Conservation (phyloP, 2,329 filamentous ascomycete species). For the Claviceps pazoutovae region DNA sequence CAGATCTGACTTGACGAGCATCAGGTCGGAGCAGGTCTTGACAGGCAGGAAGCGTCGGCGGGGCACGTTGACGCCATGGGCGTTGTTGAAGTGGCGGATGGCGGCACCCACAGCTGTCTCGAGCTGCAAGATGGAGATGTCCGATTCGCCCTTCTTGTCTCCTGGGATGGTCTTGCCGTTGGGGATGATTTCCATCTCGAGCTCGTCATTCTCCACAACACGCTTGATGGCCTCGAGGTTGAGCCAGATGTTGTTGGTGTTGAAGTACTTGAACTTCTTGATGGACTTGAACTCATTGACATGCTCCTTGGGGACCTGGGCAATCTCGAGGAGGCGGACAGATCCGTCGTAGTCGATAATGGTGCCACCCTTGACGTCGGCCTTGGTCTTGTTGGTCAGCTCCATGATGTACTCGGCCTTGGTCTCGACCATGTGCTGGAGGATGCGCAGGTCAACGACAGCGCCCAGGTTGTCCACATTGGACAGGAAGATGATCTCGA, state of each 20-base stretch:
- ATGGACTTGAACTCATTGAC: conserved; percentile 99
- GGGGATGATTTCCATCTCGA: conserved; percentile 98
- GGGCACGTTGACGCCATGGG: conserved; percentile 96
- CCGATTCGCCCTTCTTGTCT: conserved; percentile 99
- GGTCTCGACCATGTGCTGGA: conserved; percentile 98
- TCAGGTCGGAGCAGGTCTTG: conserved; percentile 98
- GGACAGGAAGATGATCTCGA: conserved; percentile 97
- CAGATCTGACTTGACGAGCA: conserved; percentile 98
- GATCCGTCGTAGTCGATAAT: conserved; percentile 99
- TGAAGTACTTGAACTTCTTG: conserved; percentile 99
- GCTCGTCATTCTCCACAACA: conserved; percentile 94
- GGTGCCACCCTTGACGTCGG: conserved; percentile 99
- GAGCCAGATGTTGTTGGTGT: conserved; percentile 99
- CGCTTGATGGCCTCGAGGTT: conserved; percentile 96
- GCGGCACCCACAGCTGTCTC: conserved; percentile 97
- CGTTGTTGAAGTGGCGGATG: conserved; percentile 97
- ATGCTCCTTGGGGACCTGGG: conserved; percentile 98
- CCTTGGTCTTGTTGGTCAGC: conserved; percentile 99
- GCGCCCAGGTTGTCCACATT: conserved; percentile 98
- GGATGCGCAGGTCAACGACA: conserved; percentile 92
- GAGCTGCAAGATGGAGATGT: conserved; percentile 93
- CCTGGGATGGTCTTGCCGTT: conserved; percentile 98
- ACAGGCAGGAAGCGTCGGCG: conserved; percentile 96
- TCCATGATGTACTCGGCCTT: conserved; percentile 99
- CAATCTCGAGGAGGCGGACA: conserved; percentile 93